Base-by-base conservation (phyloP, 2,329 filamentous ascomycete genomes). In the Cercospora berteroae region DNA sequence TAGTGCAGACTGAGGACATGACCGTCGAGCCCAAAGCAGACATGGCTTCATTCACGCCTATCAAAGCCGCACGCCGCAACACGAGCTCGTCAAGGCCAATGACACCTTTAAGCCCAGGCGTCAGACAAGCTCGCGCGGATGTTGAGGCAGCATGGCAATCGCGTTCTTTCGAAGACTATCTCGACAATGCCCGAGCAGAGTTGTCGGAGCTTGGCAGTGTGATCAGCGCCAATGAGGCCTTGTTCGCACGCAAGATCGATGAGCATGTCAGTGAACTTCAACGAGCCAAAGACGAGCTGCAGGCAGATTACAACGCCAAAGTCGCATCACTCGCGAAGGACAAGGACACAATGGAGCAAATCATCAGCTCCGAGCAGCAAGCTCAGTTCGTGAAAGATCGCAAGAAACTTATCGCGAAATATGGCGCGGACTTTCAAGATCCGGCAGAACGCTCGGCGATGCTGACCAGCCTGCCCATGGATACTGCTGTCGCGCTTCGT, bases 221-320 rank as follows among this genome's bases (percentile, higher is more conserved):
- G 31, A 78, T 79, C 61, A 76, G 70, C 18, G 75, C 75, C 23
- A 78, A 77, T 55, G 78, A 79, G 63, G 70, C 72, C 5, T 70
- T 78, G 0, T 79, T 79, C 50, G 74, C 74, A 12, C 70, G 72
- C 48, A 79, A 78, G 70, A 78, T 79, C 13, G 71, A 75, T 36
- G 76, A 79, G 71, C 77, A 79, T 63, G 75, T 78, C n/a, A 75
- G 75, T 10, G 76, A 75, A 55, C 59, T 79, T 36, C 77, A 79
- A 33, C 69, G 69, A 8, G 77, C 77, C 12, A 78, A 78, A 62
- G 76, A 79, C 10, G 68, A 74, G 27, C 70, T 79, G 2, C 72
- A 76, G 7, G 66, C 70, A 13, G 77, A 77, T 36, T 79, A 79
- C 69, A 73, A 74, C 61, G 66, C 73, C 18, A 77, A 74, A 60